Evolutionary conservation across 2,329 filamentous ascomycete genomes (phyloP).

Genomic region (Blastomyces gilchristii): DNA sequence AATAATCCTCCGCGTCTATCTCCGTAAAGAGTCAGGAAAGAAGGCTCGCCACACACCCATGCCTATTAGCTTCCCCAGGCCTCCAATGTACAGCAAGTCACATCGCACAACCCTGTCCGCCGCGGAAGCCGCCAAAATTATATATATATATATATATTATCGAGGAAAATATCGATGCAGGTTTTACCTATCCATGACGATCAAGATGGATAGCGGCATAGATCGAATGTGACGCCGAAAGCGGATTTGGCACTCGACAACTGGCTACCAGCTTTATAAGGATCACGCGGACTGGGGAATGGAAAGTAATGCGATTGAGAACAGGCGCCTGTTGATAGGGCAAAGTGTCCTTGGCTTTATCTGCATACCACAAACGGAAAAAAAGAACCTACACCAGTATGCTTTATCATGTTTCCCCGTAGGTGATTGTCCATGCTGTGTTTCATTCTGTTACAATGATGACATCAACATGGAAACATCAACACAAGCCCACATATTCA

Average conservation of each 20-base stretch:
- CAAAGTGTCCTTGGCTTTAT: background rate
- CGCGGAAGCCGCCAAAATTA: background rate
- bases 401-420: background rate
- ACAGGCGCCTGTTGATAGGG: background rate
- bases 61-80: too few relatives aligned
- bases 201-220: background rate
- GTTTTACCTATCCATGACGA: background rate
- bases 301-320: background rate
- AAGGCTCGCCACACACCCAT: too few relatives aligned
- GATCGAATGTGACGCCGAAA: background rate
- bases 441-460: background rate
- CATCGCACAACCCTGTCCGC: background rate
- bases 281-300: background rate
- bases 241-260: background rate
- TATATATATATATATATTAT: background rate
- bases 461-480: background rate
- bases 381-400: too few relatives aligned
- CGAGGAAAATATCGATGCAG: background rate
- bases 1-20: background rate
- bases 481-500: background rate
- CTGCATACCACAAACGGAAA: too few relatives aligned
- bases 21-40: too few relatives aligned
- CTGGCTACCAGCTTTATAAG: background rate
- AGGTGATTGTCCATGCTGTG: background rate
- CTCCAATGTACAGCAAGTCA: background rate